Evolutionary conservation across 345 rosid genomes (phyloP), one percentile per base, ranked within the genome.

Genomic region (Arabidopsis arenosa): DNA sequence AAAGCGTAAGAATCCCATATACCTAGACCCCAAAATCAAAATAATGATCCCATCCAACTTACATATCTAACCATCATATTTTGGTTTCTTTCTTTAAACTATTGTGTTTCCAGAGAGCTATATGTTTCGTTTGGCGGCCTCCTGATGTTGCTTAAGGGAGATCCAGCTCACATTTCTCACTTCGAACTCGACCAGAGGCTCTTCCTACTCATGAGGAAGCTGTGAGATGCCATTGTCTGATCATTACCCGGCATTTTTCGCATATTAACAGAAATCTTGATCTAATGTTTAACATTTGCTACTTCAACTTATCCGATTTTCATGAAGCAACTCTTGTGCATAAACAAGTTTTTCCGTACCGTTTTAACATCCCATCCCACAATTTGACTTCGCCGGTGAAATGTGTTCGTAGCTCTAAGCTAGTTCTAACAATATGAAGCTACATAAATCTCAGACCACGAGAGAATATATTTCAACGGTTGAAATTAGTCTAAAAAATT

Each of bases 121-220:
- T 93, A 84, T 76, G 90, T 88, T 68, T 93, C 96, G 2, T 93
- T 76, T 23, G 95, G 96, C 0, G 96, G 98, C 28, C 96, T 90
- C 18, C 80, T 93, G 15, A 93, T 90, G 98, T 51, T 87, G 85
- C 85, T 93, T 59, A 86, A 80, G 63, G 98, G 96, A 6, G 96
- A 93, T 67, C 88, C 93, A 1, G 83, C 89, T 56, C 84, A 90
- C 55, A 81, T 93, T 4, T 71, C 88, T 71, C 82, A 82, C 45
- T 88, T 89, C 2, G 93, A 93, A 82, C 93, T 88, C 17, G 98
- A 93, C 69, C 93, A 93, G 82, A 87, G 88, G 82, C 75, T 93
- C 32, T 93, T 93, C 80, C 93, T 93, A 28, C 92, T 90, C 65
- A 81, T 84, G 28, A 87, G 92, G 88, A 90, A 90, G 85, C 80